phyloP scores from a whole-genome alignment of 2,329 filamentous ascomycete species.

The Ploettnerulaceae sp. region DNA sequence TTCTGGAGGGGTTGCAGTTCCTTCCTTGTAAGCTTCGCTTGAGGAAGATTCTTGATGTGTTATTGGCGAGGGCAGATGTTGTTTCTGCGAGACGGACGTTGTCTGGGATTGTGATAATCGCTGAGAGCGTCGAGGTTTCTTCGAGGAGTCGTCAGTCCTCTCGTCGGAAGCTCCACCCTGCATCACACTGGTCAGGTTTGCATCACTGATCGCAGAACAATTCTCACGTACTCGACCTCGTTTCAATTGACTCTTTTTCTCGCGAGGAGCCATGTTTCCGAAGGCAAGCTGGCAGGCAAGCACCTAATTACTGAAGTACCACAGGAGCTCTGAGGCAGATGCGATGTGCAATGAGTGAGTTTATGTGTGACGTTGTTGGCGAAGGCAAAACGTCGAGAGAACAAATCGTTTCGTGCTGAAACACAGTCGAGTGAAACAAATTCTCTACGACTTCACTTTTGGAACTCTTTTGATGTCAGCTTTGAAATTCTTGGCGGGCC shows the following conservation, averaged over 20 bases:
- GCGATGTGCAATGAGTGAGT: not conserved
- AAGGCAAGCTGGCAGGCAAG: slow-evolving; percentile 8
- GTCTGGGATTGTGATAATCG: slow-evolving; percentile 54
- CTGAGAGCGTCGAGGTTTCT: slow-evolving; percentile 79
- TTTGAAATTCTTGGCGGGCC: slow-evolving; percentile 1
- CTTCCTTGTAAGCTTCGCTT: slow-evolving; percentile 56
- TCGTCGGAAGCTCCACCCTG: slow-evolving; percentile 25
- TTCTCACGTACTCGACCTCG: slow-evolving; percentile 61
- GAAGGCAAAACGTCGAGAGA: not conserved
- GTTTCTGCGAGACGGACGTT: slow-evolving; percentile 57
- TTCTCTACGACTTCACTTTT: not conserved
- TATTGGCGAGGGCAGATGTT: slow-evolving; percentile 75
- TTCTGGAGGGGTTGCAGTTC: slow-evolving; percentile 65
- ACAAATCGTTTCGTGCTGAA: slow-evolving; percentile 3
- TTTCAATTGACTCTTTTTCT: slow-evolving; percentile 82
- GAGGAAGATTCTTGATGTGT: slow-evolving; percentile 64
- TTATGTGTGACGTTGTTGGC: not conserved
- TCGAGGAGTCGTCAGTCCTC: too few species aligned
- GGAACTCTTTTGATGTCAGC: not conserved
- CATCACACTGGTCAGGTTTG: slow-evolving; percentile 22
- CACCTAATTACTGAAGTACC: not conserved
- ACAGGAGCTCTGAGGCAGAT: not conserved
- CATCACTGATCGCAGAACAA: slow-evolving; percentile 12
- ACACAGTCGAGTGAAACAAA: slow-evolving; percentile 13
- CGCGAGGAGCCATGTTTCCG: slow-evolving; percentile 44